phyloP scores from a whole-genome alignment of 176 grass and related monocot genomes.

The Eragrostis nindensis region DNA sequence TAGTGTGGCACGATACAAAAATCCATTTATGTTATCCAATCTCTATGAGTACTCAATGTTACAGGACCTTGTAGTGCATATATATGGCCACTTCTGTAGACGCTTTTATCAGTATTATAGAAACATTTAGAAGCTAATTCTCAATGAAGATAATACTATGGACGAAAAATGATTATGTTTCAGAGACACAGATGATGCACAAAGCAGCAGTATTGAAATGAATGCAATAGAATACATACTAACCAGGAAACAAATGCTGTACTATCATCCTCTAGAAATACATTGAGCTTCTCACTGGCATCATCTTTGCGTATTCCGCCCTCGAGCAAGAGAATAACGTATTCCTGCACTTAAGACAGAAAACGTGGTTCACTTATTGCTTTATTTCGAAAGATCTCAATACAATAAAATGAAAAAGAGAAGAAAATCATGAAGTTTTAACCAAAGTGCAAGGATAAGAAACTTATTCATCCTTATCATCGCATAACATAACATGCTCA shows the following conservation, averaged over 20 bases:
- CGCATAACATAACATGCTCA: background rate
- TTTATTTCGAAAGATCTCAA: conserved; percentile 19
- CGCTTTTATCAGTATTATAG: background rate
- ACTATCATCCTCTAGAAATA: conserved; percentile 62
- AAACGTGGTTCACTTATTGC: conserved; percentile 35
- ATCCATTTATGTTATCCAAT: background rate
- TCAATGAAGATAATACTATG: conserved; percentile 4
- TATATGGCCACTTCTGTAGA: background rate
- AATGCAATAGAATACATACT: background rate
- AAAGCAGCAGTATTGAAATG: conserved; percentile 14
- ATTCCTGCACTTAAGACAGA: conserved; percentile 69
- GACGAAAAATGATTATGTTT: background rate
- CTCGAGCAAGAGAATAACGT: conserved; percentile 63
- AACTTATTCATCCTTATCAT: background rate
- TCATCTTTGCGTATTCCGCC: conserved; percentile 54
- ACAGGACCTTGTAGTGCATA: background rate
- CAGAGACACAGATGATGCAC: background rate
- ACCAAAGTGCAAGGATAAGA: background rate
- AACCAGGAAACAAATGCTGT: conserved; percentile 73
- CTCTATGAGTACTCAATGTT: background rate
- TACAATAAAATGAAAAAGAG: conserved; percentile 15
- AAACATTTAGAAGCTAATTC: background rate
- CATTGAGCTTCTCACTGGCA: conserved; percentile 48
- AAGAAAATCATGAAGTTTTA: background rate
- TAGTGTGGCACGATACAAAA: background rate